Conservation (phyloP, 2,329 filamentous ascomycete species). For the Xylariaceae sp. region DNA sequence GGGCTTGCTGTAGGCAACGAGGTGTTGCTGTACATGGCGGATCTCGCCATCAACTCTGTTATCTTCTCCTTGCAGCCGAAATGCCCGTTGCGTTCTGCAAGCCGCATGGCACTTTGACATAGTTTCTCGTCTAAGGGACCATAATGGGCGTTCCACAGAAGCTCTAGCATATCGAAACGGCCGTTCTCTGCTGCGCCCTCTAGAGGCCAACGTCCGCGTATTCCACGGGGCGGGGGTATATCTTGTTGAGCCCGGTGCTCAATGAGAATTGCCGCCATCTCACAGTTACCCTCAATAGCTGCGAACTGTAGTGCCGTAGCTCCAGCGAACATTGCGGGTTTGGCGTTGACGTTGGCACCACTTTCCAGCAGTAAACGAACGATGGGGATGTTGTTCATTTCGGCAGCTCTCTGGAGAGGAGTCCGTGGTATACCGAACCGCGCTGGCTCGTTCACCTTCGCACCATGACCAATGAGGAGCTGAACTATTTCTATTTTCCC, state of each 20-base stretch:
- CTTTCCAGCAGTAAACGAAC: slow-evolving; percentile 13
- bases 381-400: slow-evolving; percentile 8
- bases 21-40: too few relatives aligned
- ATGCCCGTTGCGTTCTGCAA: slow-evolving; percentile 10
- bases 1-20: too few relatives aligned
- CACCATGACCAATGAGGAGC: slow-evolving; percentile 18
- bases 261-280: slow-evolving; percentile 15
- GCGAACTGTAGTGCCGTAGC: slow-evolving; percentile 25
- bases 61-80: slow-evolving; percentile 11
- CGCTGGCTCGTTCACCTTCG: slow-evolving; percentile 10
- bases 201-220: slow-evolving; percentile 20
- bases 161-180: slow-evolving; percentile 22
- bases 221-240: slow-evolving; percentile 2
- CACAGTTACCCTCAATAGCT: slow-evolving; percentile 16
- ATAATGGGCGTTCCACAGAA: slow-evolving; percentile 17
- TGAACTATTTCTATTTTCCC: slow-evolving; percentile 2
- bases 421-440: slow-evolving; percentile 5
- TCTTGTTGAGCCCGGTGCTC: slow-evolving; percentile 4
- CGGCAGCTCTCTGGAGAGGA: slow-evolving; percentile 22
- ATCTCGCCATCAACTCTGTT: too few relatives aligned
- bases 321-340: slow-evolving; percentile 6
- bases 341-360: slow-evolving; percentile 17
- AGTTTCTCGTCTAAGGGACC: slow-evolving; percentile 2
- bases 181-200: slow-evolving; percentile 25
- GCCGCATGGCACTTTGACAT: slow-evolving; percentile 16